Evolutionary conservation across 345 rosid genomes (phyloP).

Genomic region (Dimocarpus longan): DNA sequence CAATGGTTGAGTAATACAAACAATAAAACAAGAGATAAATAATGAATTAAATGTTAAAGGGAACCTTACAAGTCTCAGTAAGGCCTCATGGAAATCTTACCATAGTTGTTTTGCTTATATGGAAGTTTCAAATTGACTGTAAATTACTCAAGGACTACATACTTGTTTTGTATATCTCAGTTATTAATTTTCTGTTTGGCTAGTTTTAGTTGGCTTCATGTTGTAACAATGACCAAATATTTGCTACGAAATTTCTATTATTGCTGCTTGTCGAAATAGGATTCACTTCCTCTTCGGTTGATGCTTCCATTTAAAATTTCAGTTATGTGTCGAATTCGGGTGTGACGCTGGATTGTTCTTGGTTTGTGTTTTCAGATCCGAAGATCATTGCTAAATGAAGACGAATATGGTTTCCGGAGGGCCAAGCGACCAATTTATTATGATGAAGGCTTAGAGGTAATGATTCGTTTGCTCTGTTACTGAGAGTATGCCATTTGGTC

Average conservation of each 20-base stretch:
- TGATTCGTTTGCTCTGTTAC: neutral
- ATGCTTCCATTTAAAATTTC: neutral
- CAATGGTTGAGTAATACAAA: neutral
- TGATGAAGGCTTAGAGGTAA: constrained; percentile 90
- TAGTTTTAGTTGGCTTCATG: neutral
- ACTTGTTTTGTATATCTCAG: neutral
- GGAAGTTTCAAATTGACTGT: no score
- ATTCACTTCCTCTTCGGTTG: neutral
- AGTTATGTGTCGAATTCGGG: constrained; percentile 8
- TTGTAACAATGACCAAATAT: neutral
- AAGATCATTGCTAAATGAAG: constrained; percentile 73
- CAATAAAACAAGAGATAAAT: neutral
- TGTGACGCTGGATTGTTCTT: constrained; percentile 9
- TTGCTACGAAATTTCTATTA: neutral
- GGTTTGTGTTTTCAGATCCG: constrained; percentile 53
- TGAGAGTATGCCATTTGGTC: neutral
- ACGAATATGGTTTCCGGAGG: constrained; percentile 74
- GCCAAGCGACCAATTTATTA: constrained; percentile 75
- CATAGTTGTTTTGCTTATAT: neutral
- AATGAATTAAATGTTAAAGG: neutral
- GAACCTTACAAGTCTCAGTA: neutral
- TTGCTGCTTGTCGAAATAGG: neutral
- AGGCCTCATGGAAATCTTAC: neutral
- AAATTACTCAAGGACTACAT: no score
- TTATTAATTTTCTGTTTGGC: neutral